A percentile compares a stretch with the other conserved stretches of the same genome.
Conservation (phyloP, 2,329 filamentous ascomycete genomes). For the Calonectria crousiana region DNA sequence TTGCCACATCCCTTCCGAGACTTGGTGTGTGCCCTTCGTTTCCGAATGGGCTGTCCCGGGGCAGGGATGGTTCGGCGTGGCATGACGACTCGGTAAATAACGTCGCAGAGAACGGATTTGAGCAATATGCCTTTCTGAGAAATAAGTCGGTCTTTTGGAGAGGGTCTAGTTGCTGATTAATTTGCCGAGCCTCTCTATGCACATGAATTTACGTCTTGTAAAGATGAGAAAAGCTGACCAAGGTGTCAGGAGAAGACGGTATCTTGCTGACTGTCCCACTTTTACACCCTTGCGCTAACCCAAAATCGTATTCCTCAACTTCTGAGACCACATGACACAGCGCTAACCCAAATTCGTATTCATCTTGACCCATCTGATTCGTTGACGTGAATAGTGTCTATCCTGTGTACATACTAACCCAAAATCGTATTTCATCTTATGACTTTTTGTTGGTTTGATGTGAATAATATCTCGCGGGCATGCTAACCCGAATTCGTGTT, state of each 20-base stretch:
- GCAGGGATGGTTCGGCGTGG: neutral
- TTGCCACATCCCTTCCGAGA: neutral
- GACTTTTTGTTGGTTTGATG: too few relatives aligned
- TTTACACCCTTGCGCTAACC: neutral
- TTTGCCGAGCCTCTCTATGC: neutral
- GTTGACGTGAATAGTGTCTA: too few relatives aligned
- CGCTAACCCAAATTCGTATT: neutral
- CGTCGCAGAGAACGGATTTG: neutral
- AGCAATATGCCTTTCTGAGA: neutral
- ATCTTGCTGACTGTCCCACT: neutral
- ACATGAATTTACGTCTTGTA: neutral
- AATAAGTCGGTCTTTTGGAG: neutral
- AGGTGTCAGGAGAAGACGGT: neutral
- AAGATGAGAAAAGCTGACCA: neutral
- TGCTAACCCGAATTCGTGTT: neutral
- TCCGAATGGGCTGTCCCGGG: neutral
- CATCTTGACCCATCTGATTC: too few relatives aligned
- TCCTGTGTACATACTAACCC: neutral
- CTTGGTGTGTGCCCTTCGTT: conserved; percentile 5
- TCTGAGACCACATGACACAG: neutral
- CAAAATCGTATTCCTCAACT: neutral
- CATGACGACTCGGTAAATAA: neutral
- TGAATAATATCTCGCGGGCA: neutral
- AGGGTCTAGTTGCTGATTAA: too few relatives aligned
- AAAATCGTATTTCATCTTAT: neutral